Conservation (phyloP, 495 filamentous ascomycete species). For the Letharia lupina region DNA sequence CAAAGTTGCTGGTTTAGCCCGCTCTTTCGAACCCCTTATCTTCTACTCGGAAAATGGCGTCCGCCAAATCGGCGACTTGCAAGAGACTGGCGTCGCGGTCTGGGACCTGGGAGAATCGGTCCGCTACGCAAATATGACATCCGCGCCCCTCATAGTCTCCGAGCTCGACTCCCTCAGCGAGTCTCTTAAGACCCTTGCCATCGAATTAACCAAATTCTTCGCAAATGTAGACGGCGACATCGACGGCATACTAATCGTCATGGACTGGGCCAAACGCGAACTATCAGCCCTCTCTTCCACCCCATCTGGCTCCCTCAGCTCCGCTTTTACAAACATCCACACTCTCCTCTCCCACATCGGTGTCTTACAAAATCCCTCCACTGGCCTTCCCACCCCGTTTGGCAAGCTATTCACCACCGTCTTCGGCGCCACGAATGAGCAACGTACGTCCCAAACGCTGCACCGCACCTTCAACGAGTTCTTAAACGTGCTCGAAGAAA, state of each 20-base stretch:
- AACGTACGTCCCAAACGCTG: slow-evolving; percentile 70
- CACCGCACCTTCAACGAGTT: slow-evolving; percentile 84
- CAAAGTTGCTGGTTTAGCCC: slow-evolving; percentile 78
- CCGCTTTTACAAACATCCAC: slow-evolving; percentile 72
- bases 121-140: slow-evolving; percentile 80
- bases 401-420: slow-evolving; percentile 58
- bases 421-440: slow-evolving; percentile 68
- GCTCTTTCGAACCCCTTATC: slow-evolving; percentile 83
- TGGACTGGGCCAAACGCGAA: slow-evolving; percentile 90
- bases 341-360: slow-evolving; percentile 59
- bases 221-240: slow-evolving; percentile 87
- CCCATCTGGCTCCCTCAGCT: slow-evolving; percentile 51
- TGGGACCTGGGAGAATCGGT: slow-evolving; percentile 88
- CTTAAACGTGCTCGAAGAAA: slow-evolving; percentile 76
- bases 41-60: slow-evolving; percentile 85
- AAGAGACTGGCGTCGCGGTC: slow-evolving; percentile 82
- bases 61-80: slow-evolving; percentile 72
- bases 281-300: slow-evolving; percentile 48
- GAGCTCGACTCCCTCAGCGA: slow-evolving; percentile 78
- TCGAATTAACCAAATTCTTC: slow-evolving; percentile 82
- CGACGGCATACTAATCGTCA: slow-evolving; percentile 81
- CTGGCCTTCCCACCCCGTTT: slow-evolving; percentile 55
- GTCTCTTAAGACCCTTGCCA: slow-evolving; percentile 66
- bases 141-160: slow-evolving; percentile 71
- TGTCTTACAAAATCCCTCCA: slow-evolving; percentile 53